Conservation (phyloP, 495 filamentous ascomycete genomes). For the Penicillium nucicola region DNA sequence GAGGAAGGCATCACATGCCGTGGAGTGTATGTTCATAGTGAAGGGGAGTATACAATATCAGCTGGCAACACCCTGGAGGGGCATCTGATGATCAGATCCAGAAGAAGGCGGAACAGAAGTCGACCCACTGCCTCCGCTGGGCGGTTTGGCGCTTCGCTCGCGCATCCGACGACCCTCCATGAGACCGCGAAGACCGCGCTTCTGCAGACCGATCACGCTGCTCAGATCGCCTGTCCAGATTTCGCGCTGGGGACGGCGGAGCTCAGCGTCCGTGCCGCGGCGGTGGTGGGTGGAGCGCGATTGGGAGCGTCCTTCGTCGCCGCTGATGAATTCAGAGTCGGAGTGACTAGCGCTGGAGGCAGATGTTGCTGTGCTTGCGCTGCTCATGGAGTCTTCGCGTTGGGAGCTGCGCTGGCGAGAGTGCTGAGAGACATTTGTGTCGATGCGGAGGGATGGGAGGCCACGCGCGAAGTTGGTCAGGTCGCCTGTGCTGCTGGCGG, state of each 20-base stretch:
- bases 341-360: constrained; percentile 41
- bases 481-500: constrained; percentile 31
- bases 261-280: constrained; percentile 33
- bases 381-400: constrained; percentile 43
- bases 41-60: background rate
- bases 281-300: constrained; percentile 21
- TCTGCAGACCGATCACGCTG: constrained; percentile 94
- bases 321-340: constrained; percentile 36
- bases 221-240: constrained; percentile 83
- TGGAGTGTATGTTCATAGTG: background rate
- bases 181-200: constrained; percentile 82
- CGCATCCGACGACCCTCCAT: constrained; percentile 93
- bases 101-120: constrained; percentile 15
- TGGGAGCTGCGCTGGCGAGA: constrained; percentile 19
- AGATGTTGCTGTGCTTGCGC: constrained; percentile 40
- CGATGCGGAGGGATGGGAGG: constrained; percentile 43
- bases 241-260: constrained; percentile 41
- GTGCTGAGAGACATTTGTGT: constrained; percentile 36
- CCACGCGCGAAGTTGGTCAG: constrained; percentile 28
- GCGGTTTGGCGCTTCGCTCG: constrained; percentile 54
- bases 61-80: constrained; percentile 18
- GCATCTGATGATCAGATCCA: constrained; percentile 15
- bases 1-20: background rate
- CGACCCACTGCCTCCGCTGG: constrained; percentile 22
- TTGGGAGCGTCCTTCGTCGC: constrained; percentile 19